Conservation (phyloP, 2,329 filamentous ascomycete genomes). For the Penicillium sp. region DNA sequence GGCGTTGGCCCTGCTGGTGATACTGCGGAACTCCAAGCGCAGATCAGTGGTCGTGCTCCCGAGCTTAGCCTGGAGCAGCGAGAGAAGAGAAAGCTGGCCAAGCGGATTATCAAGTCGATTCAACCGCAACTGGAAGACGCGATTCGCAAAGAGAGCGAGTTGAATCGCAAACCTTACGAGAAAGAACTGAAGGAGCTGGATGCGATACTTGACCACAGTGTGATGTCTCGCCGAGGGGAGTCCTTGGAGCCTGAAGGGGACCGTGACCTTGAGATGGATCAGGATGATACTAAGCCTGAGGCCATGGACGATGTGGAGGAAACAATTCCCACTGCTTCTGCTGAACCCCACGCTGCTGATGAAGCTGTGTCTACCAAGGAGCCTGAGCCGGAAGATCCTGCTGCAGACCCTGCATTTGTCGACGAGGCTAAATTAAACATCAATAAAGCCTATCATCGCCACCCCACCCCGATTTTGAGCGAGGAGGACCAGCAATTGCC, state of each 20-base stretch:
- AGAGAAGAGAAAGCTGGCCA: conserved; percentile 80
- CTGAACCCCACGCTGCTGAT: conserved; percentile 4
- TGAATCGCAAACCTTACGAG: conserved; percentile 69
- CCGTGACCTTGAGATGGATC: conserved; percentile 37
- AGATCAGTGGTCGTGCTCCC: conserved; percentile 49
- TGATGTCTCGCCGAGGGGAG: conserved; percentile 53
- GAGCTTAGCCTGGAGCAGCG: conserved; percentile 64
- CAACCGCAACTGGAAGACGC: conserved; percentile 76
- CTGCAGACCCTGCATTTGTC: conserved; percentile 29
- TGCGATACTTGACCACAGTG: conserved; percentile 66
- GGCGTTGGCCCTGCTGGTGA: conserved; percentile 50
- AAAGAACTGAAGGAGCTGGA: conserved; percentile 72
- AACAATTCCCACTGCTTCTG: conserved; percentile 8
- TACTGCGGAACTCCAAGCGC: conserved; percentile 49
- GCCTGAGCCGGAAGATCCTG: conserved; percentile 4
- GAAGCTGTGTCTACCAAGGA: conserved; percentile 7
- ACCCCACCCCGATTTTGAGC: conserved; percentile 47
- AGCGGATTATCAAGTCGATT: conserved; percentile 80
- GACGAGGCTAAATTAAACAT: conserved; percentile 18
- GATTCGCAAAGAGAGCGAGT: conserved; percentile 75
- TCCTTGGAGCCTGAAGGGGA: conserved; percentile 44
- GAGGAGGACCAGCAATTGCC: conserved; percentile 47
- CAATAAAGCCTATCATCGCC: conserved; percentile 45
- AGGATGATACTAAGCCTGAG: conserved; percentile 25
- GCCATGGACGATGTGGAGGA: conserved; percentile 24